Evolutionary conservation across 108 stramenopile species (phyloP).

Genomic region (Cyclotella baltica): DNA sequence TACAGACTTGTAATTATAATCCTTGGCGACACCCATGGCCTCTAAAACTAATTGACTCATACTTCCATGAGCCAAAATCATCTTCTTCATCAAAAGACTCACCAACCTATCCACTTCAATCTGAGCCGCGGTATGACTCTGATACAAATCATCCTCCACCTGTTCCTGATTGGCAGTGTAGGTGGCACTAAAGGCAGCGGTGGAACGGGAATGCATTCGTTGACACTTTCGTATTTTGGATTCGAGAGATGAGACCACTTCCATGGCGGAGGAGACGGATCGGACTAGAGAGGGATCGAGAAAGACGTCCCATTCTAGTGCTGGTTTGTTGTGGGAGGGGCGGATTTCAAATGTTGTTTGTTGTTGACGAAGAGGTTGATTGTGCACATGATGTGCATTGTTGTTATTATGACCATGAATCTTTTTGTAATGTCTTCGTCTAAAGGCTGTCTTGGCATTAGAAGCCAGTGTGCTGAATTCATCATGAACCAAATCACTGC

Average conservation of each 20-base stretch:
- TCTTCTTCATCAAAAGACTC: slow-evolving; percentile 43
- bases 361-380: background rate
- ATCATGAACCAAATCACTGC: no score
- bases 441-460: background rate
- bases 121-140: slow-evolving; percentile 48
- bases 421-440: background rate
- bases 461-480: no score
- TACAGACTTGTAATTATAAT: slow-evolving; percentile 57
- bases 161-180: slow-evolving; percentile 23
- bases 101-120: slow-evolving; percentile 60
- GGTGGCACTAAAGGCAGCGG: no score
- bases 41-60: slow-evolving; percentile 62
- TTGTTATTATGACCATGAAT: background rate
- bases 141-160: slow-evolving; percentile 34
- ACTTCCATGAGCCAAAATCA: slow-evolving; percentile 61
- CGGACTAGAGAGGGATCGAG: slow-evolving; percentile 58
- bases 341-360: background rate
- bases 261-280: slow-evolving; percentile 41
- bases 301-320: slow-evolving; percentile 63
- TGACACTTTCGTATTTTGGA: no score
- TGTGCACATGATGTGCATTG: slow-evolving; percentile 1
- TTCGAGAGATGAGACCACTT: slow-evolving; percentile 24
- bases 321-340: slow-evolving; percentile 27
- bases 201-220: no score
- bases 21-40: slow-evolving; percentile 50